Conservation (phyloP, 1,284 basidiomycete species). For the Phellopilus nigrolimitatus region DNA sequence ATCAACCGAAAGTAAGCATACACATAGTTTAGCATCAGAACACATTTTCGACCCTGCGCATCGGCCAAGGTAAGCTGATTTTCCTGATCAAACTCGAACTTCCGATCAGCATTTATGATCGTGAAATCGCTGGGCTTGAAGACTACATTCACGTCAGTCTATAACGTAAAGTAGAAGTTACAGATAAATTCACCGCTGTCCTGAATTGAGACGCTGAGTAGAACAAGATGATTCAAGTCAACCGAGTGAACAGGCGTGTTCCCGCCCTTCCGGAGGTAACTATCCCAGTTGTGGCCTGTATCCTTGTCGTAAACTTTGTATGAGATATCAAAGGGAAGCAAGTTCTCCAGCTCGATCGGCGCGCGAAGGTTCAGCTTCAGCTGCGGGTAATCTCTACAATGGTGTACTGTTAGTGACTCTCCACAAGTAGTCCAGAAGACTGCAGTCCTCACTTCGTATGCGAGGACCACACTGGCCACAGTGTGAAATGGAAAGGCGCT, state of each 20-base stretch:
- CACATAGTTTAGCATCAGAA: constrained; percentile 87
- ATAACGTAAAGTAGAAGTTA: constrained; percentile 10
- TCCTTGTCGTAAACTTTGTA: constrained; percentile 98
- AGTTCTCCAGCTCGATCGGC: constrained; percentile 94
- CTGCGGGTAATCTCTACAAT: constrained; percentile 77
- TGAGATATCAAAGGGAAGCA: constrained; percentile 93
- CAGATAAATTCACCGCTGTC: constrained; percentile 63
- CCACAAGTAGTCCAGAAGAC: not conserved
- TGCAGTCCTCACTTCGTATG: constrained; percentile 43
- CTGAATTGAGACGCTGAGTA: constrained; percentile 90
- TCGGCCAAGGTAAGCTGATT: constrained; percentile 73
- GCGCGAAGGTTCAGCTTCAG: constrained; percentile 87
- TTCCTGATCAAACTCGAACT: constrained; percentile 88
- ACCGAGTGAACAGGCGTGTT: constrained; percentile 97
- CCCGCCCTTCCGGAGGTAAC: constrained; percentile 91
- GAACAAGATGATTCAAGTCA: constrained; percentile 87
- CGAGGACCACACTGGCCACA: constrained; percentile 72
- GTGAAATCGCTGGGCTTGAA: constrained; percentile 97
- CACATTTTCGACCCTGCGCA: constrained; percentile 71
- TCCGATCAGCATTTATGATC: constrained; percentile 93
- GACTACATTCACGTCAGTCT: constrained; percentile 38
- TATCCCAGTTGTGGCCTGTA: constrained; percentile 87
- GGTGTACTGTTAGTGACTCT: constrained; percentile 7
- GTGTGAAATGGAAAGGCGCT: constrained; percentile 94
- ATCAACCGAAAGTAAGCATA: constrained; percentile 40